A percentile compares a stretch with the other conserved stretches of the same genome.
Conservation (phyloP, 768 basidiomycete genomes). For the Mycena amicta region DNA sequence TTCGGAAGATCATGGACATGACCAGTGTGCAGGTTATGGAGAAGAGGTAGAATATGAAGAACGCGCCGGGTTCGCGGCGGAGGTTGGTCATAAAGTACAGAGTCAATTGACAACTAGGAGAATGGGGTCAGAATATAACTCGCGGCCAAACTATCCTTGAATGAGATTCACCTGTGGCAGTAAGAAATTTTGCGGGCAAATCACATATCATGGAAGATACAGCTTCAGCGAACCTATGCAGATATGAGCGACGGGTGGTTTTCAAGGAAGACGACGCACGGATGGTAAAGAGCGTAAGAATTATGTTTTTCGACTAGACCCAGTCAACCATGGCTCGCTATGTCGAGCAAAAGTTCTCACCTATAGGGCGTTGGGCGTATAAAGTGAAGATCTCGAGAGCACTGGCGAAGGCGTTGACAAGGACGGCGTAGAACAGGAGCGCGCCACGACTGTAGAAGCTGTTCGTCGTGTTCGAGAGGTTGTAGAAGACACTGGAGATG, state of each 20-base stretch:
- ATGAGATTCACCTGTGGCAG: slow-evolving; percentile 16
- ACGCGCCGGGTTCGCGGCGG: slow-evolving; percentile 37
- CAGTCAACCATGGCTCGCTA: neutral
- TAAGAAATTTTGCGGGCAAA: slow-evolving; percentile 33
- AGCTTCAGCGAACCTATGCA: slow-evolving; percentile 32
- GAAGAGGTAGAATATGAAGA: slow-evolving; percentile 44
- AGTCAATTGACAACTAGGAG: slow-evolving; percentile 32
- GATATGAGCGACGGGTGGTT: neutral
- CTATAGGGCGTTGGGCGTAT: slow-evolving; percentile 38
- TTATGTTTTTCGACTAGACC: slow-evolving; percentile 38
- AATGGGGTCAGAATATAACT: too few species aligned
- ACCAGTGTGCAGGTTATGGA: slow-evolving; percentile 26
- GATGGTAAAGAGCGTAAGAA: slow-evolving; percentile 44
- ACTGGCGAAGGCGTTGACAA: slow-evolving; percentile 42
- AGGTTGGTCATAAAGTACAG: slow-evolving; percentile 49
- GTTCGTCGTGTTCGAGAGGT: slow-evolving; percentile 36
- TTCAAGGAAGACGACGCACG: slow-evolving; percentile 11
- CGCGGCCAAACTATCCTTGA: too few species aligned
- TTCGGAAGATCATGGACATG: slow-evolving; percentile 40
- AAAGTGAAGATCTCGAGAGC: slow-evolving; percentile 31
- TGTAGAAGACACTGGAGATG: slow-evolving; percentile 43
- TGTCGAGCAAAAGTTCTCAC: neutral
- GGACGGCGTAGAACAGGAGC: slow-evolving; percentile 42
- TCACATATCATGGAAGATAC: slow-evolving; percentile 43
- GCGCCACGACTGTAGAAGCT: slow-evolving; percentile 48